Conservation (phyloP, 2,329 filamentous ascomycete species). For the Periglandula ipomoeae region DNA sequence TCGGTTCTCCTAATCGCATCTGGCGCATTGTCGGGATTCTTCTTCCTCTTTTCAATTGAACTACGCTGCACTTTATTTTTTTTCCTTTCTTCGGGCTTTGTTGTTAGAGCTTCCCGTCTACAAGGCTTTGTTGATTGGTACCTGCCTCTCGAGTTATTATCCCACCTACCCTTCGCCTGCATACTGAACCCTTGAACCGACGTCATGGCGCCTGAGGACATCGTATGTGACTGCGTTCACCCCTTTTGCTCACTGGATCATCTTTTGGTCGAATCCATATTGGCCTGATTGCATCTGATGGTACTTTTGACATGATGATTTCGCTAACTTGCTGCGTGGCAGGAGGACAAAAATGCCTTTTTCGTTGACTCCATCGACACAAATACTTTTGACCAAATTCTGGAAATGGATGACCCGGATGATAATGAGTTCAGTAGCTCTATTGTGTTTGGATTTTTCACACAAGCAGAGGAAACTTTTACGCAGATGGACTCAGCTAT, state of each 20-base stretch:
- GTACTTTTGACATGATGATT: conserved; percentile 13
- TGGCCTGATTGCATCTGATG: neutral
- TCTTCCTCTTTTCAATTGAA: neutral
- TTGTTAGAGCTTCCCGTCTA: neutral
- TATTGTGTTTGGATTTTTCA: conserved; percentile 88
- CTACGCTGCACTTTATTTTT: neutral
- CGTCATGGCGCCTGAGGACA: conserved; percentile 24
- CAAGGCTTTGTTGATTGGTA: neutral
- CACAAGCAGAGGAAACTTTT: conserved; percentile 83
- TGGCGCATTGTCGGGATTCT: neutral
- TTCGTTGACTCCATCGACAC: conserved; percentile 71
- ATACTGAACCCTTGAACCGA: neutral
- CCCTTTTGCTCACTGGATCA: neutral
- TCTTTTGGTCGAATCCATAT: neutral
- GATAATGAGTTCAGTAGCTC: conserved; percentile 80
- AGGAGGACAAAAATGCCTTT: conserved; percentile 1
- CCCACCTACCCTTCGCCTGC: neutral
- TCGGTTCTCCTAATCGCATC: neutral
- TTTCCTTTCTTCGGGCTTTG: neutral
- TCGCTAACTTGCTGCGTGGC: neutral
- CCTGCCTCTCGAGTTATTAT: neutral
- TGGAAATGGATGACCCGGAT: conserved; percentile 94
- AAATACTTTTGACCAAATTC: conserved; percentile 82
- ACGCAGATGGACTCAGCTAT: conserved; percentile 70
- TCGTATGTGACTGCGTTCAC: conserved; percentile 16